phyloP scores from a whole-genome alignment of 2,329 filamentous ascomycete species.

The Cladosporium velox region DNA sequence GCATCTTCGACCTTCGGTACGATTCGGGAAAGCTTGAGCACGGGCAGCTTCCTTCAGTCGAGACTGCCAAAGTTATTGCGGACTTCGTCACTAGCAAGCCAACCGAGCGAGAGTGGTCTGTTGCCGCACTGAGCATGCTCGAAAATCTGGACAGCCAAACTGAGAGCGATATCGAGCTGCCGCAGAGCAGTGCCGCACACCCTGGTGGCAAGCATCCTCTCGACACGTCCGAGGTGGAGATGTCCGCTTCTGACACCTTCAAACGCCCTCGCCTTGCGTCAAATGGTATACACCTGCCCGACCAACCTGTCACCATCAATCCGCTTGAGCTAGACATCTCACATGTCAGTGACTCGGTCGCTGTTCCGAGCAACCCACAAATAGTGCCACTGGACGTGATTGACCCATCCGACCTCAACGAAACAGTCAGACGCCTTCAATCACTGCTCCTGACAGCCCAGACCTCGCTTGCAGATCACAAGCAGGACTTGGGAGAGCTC shows the following conservation, averaged over 20 bases:
- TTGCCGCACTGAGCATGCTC: constrained; percentile 31
- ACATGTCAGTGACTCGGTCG: constrained; percentile 47
- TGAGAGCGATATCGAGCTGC: constrained; percentile 32
- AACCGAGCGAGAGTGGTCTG: constrained; percentile 29
- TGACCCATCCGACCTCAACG: constrained; percentile 2
- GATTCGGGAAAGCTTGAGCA: constrained; percentile 39
- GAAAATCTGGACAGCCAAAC: constrained; percentile 38
- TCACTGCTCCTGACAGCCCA: constrained; percentile 29
- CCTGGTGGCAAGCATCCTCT: constrained; percentile 27
- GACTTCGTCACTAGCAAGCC: constrained; percentile 26
- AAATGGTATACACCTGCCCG: constrained; percentile 15
- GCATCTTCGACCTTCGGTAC: constrained; percentile 38
- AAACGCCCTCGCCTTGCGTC: constrained; percentile 33
- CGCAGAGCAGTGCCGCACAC: background rate
- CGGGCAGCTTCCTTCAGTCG: constrained; percentile 25
- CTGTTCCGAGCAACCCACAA: constrained; percentile 29
- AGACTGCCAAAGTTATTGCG: constrained; percentile 30
- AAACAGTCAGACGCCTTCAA: constrained; percentile 29
- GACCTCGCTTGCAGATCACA: constrained; percentile 32
- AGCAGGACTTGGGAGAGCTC: constrained; percentile 34
- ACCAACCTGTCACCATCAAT: constrained; percentile 35
- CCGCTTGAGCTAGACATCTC: constrained; percentile 41
- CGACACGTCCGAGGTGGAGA: constrained; percentile 16
- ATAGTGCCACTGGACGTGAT: background rate
- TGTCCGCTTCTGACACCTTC: constrained; percentile 14